phyloP scores from a whole-genome alignment of 352 stramenopile species.

The Phytophthora macrochlamydospora region DNA sequence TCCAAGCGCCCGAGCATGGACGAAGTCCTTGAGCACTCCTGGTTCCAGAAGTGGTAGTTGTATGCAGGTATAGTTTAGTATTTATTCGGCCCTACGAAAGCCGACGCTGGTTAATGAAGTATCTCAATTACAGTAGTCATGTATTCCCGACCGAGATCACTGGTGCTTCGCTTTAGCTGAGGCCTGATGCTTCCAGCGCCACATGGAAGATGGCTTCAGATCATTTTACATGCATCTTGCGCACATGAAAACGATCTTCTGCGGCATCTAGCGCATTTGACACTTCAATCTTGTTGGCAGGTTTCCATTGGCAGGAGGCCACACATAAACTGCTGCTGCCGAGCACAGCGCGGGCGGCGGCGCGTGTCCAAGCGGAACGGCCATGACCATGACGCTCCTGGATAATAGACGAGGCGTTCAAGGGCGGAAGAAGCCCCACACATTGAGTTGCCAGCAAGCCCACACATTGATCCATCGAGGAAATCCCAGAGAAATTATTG shows the following conservation, averaged over 20 bases:
- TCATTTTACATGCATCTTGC: slow-evolving; percentile 1
- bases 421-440: slow-evolving; percentile 2
- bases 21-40: slow-evolving; percentile 68
- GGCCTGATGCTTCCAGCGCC: not conserved
- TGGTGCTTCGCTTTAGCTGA: not conserved
- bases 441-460: no score
- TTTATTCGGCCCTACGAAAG: slow-evolving; percentile 21
- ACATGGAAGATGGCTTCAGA: not conserved
- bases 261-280: not conserved
- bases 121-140: not conserved
- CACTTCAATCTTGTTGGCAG: slow-evolving; percentile 5
- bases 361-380: not conserved
- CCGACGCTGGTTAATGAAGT: slow-evolving; percentile 11
- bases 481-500: no score
- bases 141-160: no score
- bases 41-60: slow-evolving; percentile 51
- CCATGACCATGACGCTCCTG: not conserved
- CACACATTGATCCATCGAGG: no score
- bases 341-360: not conserved
- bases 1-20: slow-evolving; percentile 57
- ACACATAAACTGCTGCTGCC: slow-evolving; percentile 1
- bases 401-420: not conserved
- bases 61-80: slow-evolving; percentile 19
- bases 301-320: not conserved
- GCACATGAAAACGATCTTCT: no score